Evolutionary conservation across 768 basidiomycete species (phyloP).

Genomic region (Termitomyces sp.): DNA sequence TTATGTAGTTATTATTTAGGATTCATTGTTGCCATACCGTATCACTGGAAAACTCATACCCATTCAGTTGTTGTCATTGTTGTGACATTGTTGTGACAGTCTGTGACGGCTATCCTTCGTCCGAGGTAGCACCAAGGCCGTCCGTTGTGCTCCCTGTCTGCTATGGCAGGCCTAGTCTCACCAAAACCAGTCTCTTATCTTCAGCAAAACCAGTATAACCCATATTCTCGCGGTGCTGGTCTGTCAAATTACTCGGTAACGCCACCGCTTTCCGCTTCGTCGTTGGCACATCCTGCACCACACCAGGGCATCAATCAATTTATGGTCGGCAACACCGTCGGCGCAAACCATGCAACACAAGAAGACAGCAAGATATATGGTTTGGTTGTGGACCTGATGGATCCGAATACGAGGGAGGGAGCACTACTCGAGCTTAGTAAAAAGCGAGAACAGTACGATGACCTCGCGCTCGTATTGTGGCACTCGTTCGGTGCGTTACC

Average conservation of each 20-base stretch:
- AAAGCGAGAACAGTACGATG: conserved; percentile 98
- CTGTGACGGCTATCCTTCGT: conserved; percentile 11
- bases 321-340: conserved; percentile 26
- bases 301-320: conserved; percentile 43
- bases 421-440: conserved; percentile 96
- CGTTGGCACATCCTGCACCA: conserved; percentile 54
- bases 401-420: conserved; percentile 78
- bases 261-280: conserved; percentile 51
- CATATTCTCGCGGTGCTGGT: conserved; percentile 52
- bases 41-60: conserved; percentile 4
- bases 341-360: conserved; percentile 34
- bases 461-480: conserved; percentile 96
- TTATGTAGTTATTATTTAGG: conserved; percentile 6
- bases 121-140: conserved; percentile 10
- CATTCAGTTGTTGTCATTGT: not conserved
- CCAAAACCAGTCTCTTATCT: conserved; percentile 62
- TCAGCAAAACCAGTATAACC: conserved; percentile 61
- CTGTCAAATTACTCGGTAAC: conserved; percentile 58
- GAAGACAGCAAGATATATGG: conserved; percentile 79
- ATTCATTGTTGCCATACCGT: not conserved
- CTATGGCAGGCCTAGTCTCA: conserved; percentile 63
- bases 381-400: conserved; percentile 85
- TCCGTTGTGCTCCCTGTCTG: conserved; percentile 19
- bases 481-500: conserved; percentile 82
- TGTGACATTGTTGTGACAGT: conserved; percentile 12